Evolutionary conservation across 2,329 filamentous ascomycete species (phyloP).

Genomic region (Macrophomina pseudophaseolina): DNA sequence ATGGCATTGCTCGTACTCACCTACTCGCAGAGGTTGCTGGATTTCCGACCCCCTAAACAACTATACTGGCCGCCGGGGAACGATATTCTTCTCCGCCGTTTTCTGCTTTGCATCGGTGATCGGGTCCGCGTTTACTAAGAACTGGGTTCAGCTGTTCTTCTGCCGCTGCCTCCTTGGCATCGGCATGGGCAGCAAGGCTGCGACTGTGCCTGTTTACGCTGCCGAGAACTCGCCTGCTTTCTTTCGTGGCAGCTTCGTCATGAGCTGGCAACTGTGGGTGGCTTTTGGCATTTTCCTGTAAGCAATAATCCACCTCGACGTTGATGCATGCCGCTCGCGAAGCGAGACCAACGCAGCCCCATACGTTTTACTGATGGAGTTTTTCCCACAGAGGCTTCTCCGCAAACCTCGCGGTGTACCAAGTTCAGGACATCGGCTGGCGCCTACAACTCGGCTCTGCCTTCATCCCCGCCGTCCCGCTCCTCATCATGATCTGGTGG

Average conservation of each 20-base stretch:
- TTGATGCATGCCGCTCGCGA: no score
- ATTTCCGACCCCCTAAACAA: conserved; percentile 74
- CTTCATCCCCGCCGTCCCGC: conserved; percentile 35
- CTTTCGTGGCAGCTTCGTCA: conserved; percentile 77
- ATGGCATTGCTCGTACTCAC: background rate
- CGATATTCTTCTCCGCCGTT: conserved; percentile 76
- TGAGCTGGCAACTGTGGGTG: conserved; percentile 73
- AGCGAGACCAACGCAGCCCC: no score
- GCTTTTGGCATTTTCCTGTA: conserved; percentile 25
- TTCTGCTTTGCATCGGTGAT: conserved; percentile 57
- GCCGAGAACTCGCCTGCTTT: conserved; percentile 73
- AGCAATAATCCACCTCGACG: background rate
- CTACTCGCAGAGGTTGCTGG: conserved; percentile 64
- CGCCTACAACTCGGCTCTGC: conserved; percentile 36
- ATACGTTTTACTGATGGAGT: background rate
- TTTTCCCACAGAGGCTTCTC: conserved; percentile 34
- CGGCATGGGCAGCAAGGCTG: conserved; percentile 77
- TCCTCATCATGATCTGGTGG: conserved; percentile 35
- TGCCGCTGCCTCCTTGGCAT: conserved; percentile 76
- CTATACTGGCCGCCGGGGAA: conserved; percentile 71
- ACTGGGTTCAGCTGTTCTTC: conserved; percentile 73
- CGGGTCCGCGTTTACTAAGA: conserved; percentile 69
- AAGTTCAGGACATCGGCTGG: conserved; percentile 35
- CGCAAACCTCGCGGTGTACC: conserved; percentile 33
- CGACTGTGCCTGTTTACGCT: conserved; percentile 77